phyloP scores from a whole-genome alignment of 2,329 filamentous ascomycete species.

The Colletotrichum zoysiae region DNA sequence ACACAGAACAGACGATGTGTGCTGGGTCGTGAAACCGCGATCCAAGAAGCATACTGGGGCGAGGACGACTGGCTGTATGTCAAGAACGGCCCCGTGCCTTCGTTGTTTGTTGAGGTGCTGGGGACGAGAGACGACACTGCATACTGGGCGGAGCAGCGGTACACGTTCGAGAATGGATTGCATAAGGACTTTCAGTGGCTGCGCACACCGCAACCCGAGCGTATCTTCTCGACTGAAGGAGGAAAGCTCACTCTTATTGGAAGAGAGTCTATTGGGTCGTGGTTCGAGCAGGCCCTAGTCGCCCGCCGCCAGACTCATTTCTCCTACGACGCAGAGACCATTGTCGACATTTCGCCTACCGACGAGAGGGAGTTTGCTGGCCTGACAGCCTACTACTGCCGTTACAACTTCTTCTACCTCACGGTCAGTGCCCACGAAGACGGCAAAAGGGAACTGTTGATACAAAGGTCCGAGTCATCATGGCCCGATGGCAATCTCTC shows the following conservation, averaged over 20 bases:
- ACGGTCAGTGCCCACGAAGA: conserved; percentile 68
- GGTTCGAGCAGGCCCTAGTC: conserved; percentile 70
- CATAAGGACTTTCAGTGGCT: conserved; percentile 70
- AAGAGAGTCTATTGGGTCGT: conserved; percentile 66
- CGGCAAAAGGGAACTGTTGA: conserved; percentile 68
- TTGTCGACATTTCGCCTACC: conserved; percentile 63
- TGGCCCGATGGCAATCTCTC: conserved; percentile 65
- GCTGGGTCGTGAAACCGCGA: conserved; percentile 66
- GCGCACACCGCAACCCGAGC: conserved; percentile 66
- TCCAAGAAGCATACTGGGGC: conserved; percentile 71
- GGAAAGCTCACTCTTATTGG: conserved; percentile 61
- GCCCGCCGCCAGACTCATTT: conserved; percentile 69
- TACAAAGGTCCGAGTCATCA: conserved; percentile 68
- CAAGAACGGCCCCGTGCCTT: conserved; percentile 68
- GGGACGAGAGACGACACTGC: conserved; percentile 58
- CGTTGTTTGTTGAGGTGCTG: conserved; percentile 64
- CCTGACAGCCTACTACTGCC: conserved; percentile 72
- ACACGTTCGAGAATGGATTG: conserved; percentile 60
- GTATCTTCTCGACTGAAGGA: conserved; percentile 59
- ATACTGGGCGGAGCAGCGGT: conserved; percentile 64
- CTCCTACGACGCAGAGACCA: conserved; percentile 71
- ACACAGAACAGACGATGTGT: conserved; percentile 66
- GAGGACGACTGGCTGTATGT: conserved; percentile 75
- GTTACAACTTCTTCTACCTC: conserved; percentile 75
- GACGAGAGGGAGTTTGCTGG: conserved; percentile 74